Evolutionary conservation across 768 basidiomycete species (phyloP).

Genomic region (Lentinula raphanica): DNA sequence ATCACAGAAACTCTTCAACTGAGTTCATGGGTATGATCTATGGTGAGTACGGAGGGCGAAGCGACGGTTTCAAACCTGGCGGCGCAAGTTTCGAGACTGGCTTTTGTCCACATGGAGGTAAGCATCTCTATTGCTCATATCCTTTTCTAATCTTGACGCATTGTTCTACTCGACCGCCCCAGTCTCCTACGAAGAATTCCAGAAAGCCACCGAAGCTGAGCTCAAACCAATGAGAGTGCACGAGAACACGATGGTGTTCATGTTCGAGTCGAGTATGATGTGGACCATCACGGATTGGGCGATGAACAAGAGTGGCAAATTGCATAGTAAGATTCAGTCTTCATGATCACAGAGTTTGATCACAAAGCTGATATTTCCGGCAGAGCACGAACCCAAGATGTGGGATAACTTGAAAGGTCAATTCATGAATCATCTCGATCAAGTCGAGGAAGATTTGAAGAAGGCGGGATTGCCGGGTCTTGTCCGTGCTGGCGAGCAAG

Average conservation of each 20-base stretch:
- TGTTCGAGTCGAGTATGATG: conserved; percentile 62
- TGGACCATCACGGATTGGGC: conserved; percentile 63
- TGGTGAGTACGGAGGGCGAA: conserved; percentile 59
- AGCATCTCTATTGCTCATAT: neutral
- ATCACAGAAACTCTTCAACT: conserved; percentile 56
- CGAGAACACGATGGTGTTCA: conserved; percentile 54
- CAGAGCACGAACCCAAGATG: conserved; percentile 62
- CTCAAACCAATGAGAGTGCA: conserved; percentile 45
- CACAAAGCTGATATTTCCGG: neutral
- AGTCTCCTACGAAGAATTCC: conserved; percentile 60
- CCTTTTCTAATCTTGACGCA: no score
- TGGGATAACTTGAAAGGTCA: conserved; percentile 57
- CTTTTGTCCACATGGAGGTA: conserved; percentile 62
- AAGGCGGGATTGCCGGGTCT: conserved; percentile 32
- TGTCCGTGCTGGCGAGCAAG: neutral
- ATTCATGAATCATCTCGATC: conserved; percentile 53
- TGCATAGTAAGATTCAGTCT: conserved; percentile 39
- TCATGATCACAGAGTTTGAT: neutral
- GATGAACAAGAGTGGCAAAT: conserved; percentile 51
- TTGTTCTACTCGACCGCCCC: no score
- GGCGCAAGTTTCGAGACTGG: conserved; percentile 60
- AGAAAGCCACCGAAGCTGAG: conserved; percentile 49
- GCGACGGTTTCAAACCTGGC: conserved; percentile 58
- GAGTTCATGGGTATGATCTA: conserved; percentile 65
- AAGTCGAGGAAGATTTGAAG: conserved; percentile 47